Conservation (phyloP, 805 yeast genomes). For the baker's yeast (Saccharomyces cerevisiae) region DNA sequence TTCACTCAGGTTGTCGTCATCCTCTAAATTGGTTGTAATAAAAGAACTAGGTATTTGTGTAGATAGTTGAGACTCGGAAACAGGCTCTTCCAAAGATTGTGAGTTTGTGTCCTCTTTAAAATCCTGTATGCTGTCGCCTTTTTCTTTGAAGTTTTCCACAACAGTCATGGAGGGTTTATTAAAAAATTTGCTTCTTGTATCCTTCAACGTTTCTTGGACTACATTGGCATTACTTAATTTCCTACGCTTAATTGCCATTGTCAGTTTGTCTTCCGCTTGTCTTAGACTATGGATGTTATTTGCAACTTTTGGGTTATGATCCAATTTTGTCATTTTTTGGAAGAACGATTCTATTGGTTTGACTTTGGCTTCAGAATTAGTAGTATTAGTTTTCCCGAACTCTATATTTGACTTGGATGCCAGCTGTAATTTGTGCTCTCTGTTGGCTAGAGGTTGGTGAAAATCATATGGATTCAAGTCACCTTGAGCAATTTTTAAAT, state of each 20-base stretch:
- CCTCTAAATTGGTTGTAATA: background rate
- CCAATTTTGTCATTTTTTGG: conserved; percentile 4
- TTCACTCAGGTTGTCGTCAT: conserved; percentile 2
- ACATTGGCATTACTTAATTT: conserved; percentile 7
- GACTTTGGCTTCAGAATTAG: background rate
- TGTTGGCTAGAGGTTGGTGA: conserved; percentile 27
- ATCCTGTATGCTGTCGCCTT: background rate
- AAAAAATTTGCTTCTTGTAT: conserved; percentile 12
- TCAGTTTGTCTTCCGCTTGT: conserved; percentile 13
- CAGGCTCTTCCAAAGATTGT: background rate
- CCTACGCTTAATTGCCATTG: conserved; percentile 17
- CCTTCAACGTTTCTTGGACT: background rate
- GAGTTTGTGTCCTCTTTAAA: background rate
- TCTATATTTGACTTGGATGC: conserved; percentile 17
- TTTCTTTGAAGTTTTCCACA: background rate
- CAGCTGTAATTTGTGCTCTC: conserved; percentile 25
- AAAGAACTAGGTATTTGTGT: conserved; percentile 22
- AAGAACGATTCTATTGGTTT: conserved; percentile 20
- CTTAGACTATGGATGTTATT: background rate
- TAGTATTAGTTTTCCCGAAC: background rate
- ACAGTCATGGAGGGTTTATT: background rate
- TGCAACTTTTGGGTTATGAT: background rate
- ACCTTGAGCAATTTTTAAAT: conserved; percentile 54
- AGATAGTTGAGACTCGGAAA: conserved; percentile 22
- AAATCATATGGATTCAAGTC: conserved; percentile 50